phyloP scores from a whole-genome alignment of 352 stramenopile genomes.

The Pythium monospermum region DNA sequence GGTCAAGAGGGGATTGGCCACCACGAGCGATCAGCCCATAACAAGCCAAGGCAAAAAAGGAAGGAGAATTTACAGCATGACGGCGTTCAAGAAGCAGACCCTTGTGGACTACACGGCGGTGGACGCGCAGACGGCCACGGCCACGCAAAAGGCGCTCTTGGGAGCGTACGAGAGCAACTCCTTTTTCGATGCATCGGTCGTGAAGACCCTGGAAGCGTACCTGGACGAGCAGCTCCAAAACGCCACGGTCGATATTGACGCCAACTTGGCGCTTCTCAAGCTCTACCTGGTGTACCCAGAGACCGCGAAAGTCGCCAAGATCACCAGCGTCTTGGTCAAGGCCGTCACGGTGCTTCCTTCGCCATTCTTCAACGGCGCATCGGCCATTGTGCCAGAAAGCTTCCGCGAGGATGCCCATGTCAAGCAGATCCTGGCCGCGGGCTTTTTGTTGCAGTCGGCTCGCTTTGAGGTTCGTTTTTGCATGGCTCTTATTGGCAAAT shows the following conservation, averaged over 20 bases:
- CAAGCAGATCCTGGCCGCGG: constrained; percentile 42
- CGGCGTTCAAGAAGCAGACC: constrained; percentile 59
- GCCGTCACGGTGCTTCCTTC: constrained; percentile 59
- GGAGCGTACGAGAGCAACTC: constrained; percentile 34
- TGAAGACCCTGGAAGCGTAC: constrained; percentile 62
- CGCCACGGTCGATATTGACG: constrained; percentile 62
- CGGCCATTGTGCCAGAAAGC: constrained; percentile 62
- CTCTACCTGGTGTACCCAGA: constrained; percentile 75
- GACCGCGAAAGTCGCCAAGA: constrained; percentile 46
- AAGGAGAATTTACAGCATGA: constrained; percentile 38
- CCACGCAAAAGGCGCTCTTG: constrained; percentile 55
- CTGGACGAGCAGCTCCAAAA: constrained; percentile 68
- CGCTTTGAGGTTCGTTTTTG: constrained; percentile 39
- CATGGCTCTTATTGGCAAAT: neutral
- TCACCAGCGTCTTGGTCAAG: constrained; percentile 69
- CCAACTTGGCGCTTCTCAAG: constrained; percentile 77
- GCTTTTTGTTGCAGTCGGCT: constrained; percentile 73
- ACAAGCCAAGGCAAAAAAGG: constrained; percentile 5
- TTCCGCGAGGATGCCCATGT: constrained; percentile 66
- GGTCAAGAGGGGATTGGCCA: constrained; percentile 25
- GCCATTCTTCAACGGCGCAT: constrained; percentile 71
- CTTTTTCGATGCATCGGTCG: constrained; percentile 44
- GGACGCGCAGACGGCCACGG: constrained; percentile 30
- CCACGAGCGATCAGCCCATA: constrained; percentile 8
- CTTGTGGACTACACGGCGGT: constrained; percentile 56